Conservation (phyloP, 106 monocot genomes). For the Gastrodia elata region DNA sequence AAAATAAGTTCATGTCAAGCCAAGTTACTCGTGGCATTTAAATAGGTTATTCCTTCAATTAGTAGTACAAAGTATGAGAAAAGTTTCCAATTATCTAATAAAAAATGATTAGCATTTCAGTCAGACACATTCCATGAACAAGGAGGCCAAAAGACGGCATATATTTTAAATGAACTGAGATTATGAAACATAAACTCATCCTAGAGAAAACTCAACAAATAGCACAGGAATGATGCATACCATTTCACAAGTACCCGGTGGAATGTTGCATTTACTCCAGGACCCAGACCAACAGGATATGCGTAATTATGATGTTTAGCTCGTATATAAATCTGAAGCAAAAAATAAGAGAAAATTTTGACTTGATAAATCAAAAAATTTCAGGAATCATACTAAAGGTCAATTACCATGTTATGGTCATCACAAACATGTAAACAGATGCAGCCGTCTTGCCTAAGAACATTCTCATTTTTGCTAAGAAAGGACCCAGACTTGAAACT, state of each 20-base stretch:
- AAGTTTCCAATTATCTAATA: neutral
- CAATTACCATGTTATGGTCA: conserved; percentile 50
- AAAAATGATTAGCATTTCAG: neutral
- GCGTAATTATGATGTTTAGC: conserved; percentile 33
- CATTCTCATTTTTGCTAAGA: neutral
- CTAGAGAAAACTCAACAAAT: neutral
- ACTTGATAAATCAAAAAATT: conserved; percentile 2
- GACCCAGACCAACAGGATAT: conserved; percentile 61
- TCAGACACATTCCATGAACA: neutral
- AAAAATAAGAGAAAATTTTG: neutral
- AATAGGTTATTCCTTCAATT: neutral
- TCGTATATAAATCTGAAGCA: conserved; percentile 44
- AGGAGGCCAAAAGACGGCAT: neutral
- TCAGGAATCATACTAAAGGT: neutral
- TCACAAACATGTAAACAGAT: conserved; percentile 74
- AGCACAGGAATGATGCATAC: conserved; percentile 16
- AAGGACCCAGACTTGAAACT: conserved; percentile 12
- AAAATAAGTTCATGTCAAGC: too few species aligned
- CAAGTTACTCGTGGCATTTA: too few species aligned
- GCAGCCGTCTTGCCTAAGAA: neutral
- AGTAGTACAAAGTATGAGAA: neutral
- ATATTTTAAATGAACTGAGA: neutral
- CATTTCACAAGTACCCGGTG: conserved; percentile 55
- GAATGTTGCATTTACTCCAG: conserved; percentile 76
- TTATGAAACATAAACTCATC: neutral